Evolutionary conservation across 805 yeast species (phyloP), one percentile per base, ranked within the genome.

Genomic region (Suhomyces xylopsoci): DNA sequence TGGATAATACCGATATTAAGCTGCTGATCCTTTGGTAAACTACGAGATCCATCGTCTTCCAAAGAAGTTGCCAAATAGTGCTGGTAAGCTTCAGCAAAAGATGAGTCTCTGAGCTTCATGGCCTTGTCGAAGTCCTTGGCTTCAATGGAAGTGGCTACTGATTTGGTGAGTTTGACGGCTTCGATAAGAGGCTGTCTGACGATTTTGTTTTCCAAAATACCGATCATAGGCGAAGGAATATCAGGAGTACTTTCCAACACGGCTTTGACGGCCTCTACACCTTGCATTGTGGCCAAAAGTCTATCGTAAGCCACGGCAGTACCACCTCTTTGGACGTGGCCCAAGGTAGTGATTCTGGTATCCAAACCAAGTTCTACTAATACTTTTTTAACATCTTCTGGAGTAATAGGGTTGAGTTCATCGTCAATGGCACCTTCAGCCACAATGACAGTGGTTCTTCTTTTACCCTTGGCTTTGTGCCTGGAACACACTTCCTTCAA

Each of bases 251-350:
- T 70, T 51, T 84, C 89, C 63, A 87, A 74, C 10, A 87, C 87
- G 1, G 91, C 91, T 57, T 83, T 79, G 48, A 87, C 90, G 5
- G 92, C 92, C 60, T 86, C 92, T 46, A 86, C 91, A 71, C 92
- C 93, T 74, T 87, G 93, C 57, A 87, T 64, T 20, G 93, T 87
- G 34, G 91, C 91, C 56, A 87, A 69, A 62, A 82, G 68, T 61
- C 93, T 74, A 66, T 87, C 93, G 60, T 73, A 84, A 1, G 91
- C 90, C 47, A 84, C 90, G 1, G 93, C 90, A 20, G 87, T 78
- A 63, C 93, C 93, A 72, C 93, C 93, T 73, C 93, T 78, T 72
- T 87, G 93, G 43, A 87, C 92, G 60, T 87, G 93, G 22, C 93
- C 93, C 60, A 87, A 72, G 4, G 87, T 85, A 48, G 93, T 87